These are phyloP conservation scores for Globisporangium yorkense DNA, from an alignment of 352 stramenopile species.

Conservation along the genomic window DNA sequence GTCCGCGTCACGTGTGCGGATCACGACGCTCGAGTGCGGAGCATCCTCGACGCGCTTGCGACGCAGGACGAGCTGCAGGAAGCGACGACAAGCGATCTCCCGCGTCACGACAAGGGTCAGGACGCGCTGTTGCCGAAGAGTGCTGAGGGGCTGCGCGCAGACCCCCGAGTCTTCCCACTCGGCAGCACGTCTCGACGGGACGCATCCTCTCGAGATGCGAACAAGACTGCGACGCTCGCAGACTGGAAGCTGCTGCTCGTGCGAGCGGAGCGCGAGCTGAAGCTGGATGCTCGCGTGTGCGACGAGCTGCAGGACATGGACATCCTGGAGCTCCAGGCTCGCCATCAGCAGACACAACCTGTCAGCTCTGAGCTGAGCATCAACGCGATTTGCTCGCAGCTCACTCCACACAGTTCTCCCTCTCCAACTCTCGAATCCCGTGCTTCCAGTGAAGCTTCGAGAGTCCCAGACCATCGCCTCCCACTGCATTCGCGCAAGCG, in stretches of 20 bases:
- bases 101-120: not conserved
- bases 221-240: not conserved
- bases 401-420: not conserved
- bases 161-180: not conserved
- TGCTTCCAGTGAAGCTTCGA: too few species aligned
- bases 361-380: too few species aligned
- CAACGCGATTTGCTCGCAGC: not conserved
- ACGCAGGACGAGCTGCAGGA: not conserved
- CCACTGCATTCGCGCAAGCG: not conserved
- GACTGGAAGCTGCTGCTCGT: constrained; percentile 6
- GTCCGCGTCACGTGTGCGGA: constrained; percentile 24
- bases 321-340: constrained; percentile 25
- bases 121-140: not conserved
- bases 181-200: not conserved
- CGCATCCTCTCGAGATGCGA: not conserved
- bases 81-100: too few species aligned
- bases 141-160: not conserved
- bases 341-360: not conserved
- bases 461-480: not conserved
- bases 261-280: constrained; percentile 3
- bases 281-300: constrained; percentile 12
- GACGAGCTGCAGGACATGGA: constrained; percentile 24
- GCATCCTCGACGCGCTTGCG: not conserved
- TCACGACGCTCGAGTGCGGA: not conserved
- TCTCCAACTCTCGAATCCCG: not conserved